Base-by-base conservation (phyloP, 257 asterid species). In the Scutellaria baicalensis region DNA sequence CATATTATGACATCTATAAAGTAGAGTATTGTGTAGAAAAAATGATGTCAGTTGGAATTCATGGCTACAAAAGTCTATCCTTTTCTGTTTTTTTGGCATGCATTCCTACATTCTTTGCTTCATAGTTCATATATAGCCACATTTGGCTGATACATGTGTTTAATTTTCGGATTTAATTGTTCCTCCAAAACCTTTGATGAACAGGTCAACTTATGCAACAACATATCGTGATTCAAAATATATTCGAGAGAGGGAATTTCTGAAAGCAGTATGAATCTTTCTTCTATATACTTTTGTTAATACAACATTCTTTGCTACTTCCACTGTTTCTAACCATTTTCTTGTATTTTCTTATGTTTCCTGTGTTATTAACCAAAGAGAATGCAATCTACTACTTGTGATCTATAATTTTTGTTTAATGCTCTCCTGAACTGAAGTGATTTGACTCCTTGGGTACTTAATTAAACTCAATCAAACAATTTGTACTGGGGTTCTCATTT, bases 201-300 rank as follows among this genome's bases (percentile, higher is more conserved):
- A 20, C 94, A 92, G 98, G 91, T 87, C 98, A 57, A 93, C 98
- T 69, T 93, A 93, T 83, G 98, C 96, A 66, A 89, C 93, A 8
- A 87, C 98, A 11, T 81, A 81, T 63, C 97, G 98, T 70, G 98
- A 93, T 76, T 93, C 98, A 59, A 91, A 89, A 77, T 91, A 84
- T 81, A 84, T 79, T 72, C 91, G 95, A 62, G 97, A 93, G 84
- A 83, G 94, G 77, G 98, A 93, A 70, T 93, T 93, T 81, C 86
- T 93, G 38, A 82, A 89, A 91, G 92, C 85, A 45, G 98, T 92
- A 85, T 52, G 89, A 55, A 49, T 39, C 58, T 68, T 64, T 33
- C 14, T 14, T 74, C 63, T 13, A 33, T 59, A 55, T 61, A 33
- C 14, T 64, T 59, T 51, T 27, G 33, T 33, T 73, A 50, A 12